Base-by-base conservation (phyloP, 2,329 filamentous ascomycete species). In the Fusarium miscanthi region DNA sequence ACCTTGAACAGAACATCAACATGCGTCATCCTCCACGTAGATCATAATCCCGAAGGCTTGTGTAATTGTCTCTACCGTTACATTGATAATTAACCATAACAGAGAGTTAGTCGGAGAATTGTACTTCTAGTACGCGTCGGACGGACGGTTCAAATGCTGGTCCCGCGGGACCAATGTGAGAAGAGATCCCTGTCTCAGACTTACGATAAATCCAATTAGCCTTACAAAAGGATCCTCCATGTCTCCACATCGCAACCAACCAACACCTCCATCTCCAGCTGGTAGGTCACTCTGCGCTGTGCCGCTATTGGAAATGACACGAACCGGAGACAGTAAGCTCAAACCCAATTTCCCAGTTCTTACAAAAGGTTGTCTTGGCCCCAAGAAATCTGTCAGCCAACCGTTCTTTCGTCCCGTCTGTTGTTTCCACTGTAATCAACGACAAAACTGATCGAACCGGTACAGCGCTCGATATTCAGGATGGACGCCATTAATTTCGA, bases 331-430 rank as follows among this genome's bases (percentile, higher is more conserved):
- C 25, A 25, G 43, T 51, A 27, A 54, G 46, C 30, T 11, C 46
- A 38, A 33, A 35, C 12, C 38, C 48, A 54, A 54, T 33, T 54
- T 54, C 46, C 37, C 14, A 21, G 13, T 23, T 35, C 35, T 54
- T 54, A 54, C 46, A 59, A 42, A 59, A 54, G 27, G 25, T 30
- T 51, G 16, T 51, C 42, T 59, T 38, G 31, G 31, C 41, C 54
- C 40, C 30, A 35, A 46, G 33, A 25, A 41, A 41, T 31, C 27
- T 13, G n/a, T n/a, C 25, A 35, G 42, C 41, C 13, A 49, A 37
- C 9, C 23, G 23, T 40, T 54, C 46, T 41, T 33, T 41, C n/a
- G 21, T 31, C 8, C 8, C 2, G 16, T 35, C 0, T 59, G 8
- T 35, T 14, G 17, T 21, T 17, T 40, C 17, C 16, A 6, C 25